phyloP scores from a whole-genome alignment of 2,329 filamentous ascomycete species.

The Penicillium brevicompactum region DNA sequence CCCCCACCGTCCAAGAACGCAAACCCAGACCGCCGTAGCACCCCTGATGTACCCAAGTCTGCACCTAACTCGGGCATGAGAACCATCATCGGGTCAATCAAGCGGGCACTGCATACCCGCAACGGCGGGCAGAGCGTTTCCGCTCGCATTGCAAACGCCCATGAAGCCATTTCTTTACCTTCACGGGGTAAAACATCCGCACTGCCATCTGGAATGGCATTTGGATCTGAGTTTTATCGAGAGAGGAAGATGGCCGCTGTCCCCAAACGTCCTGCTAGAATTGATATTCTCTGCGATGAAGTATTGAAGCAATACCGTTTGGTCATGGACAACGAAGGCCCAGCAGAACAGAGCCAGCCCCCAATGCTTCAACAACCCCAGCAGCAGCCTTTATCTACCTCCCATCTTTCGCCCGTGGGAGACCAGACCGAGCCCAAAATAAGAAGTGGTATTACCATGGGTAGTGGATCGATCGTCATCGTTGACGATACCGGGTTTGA shows the following conservation, averaged over 20 bases:
- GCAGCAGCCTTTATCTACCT: conserved; percentile 4
- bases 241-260: conserved; percentile 39
- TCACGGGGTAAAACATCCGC: conserved; percentile 43
- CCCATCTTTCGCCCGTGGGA: conserved; percentile 6
- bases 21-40: conserved; percentile 32
- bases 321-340: conserved; percentile 55
- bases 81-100: conserved; percentile 82
- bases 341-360: conserved; percentile 5
- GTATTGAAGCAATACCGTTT: conserved; percentile 77
- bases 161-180: conserved; percentile 30
- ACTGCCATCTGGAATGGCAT: conserved; percentile 48
- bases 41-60: conserved; percentile 30
- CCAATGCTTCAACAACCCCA: conserved; percentile 10
- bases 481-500: conserved; percentile 64
- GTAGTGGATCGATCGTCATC: conserved; percentile 90
- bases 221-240: conserved; percentile 47
- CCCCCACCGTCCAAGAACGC: conserved; percentile 29
- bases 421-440: conserved; percentile 36
- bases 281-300: conserved; percentile 80
- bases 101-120: conserved; percentile 72
- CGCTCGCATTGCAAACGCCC: conserved; percentile 39
- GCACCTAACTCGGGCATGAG: conserved; percentile 68
- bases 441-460: conserved; percentile 65
- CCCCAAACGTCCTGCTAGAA: conserved; percentile 60
- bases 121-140: conserved; percentile 38